Base-by-base conservation (phyloP, 495 filamentous ascomycete genomes). In the Chlorociboria aeruginascens region DNA sequence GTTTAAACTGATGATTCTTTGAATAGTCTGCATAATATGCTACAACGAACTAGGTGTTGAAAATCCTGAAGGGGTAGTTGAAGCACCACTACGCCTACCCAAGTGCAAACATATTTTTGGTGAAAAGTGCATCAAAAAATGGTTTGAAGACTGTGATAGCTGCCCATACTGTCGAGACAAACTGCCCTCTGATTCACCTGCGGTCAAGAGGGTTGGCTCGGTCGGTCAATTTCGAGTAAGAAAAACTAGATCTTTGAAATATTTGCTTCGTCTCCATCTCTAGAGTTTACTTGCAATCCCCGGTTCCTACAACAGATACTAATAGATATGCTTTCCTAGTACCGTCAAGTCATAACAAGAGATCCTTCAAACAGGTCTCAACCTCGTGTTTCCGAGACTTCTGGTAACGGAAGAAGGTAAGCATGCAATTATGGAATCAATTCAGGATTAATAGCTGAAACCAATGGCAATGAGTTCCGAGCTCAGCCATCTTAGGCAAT, bases 91-190 rank as follows among this genome's bases (percentile, higher is more conserved):
- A 12, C 71, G 69, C 6, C 59, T 78, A 28, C 73, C 74, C 10
- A 70, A 67, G 45, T 78, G 74, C 63, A 74, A 75, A 55, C 75
- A 79, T 50, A 55, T 79, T 7, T 79, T 79, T 51, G 75, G 75
- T 14, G 69, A 76, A 41, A 66, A 70, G 41, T 79, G 75, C 59
- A 76, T 79, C 54, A 76, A 74, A 56, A 76, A 73, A 51, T 79
- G 75, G 75, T 70, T 78, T 42, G 62, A 74, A 38, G 74, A 79
- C 43, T 70, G 72, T 1, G 71, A 74, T 50, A 77, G 65, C 46
- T 79, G 75, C 53, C 75, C 75, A 0, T 74, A 76, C 51, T 79
- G 75, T 46, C 66, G 75, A 11, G 70, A 76, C 48, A 74, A 74
- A 46, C 63, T 78, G 9, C 72, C 65, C 11, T 74, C 74, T 12